Percentiles rank a stretch among this genome's conserved stretches.
Conservation (phyloP, 768 basidiomycete species). For the Podaxis sp. region DNA sequence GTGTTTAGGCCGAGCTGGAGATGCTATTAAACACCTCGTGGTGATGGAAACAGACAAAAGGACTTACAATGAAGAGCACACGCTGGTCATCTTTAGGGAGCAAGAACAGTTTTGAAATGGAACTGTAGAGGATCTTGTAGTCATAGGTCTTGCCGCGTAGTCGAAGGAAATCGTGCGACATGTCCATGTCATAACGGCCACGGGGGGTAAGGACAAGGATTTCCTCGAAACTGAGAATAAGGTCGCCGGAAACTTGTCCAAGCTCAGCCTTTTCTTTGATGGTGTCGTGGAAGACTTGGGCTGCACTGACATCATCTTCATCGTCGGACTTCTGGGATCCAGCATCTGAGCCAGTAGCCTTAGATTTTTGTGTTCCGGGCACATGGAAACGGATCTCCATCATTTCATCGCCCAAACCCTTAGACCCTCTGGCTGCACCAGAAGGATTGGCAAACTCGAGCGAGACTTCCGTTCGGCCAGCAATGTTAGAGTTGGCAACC, state of each 20-base stretch:
- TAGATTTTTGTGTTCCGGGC: slow-evolving; percentile 66
- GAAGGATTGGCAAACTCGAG: slow-evolving; percentile 80
- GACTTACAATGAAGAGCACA: slow-evolving; percentile 87
- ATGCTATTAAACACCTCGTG: slow-evolving; percentile 4
- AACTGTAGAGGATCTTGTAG: slow-evolving; percentile 92
- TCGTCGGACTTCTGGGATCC: slow-evolving; percentile 72
- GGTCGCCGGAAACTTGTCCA: slow-evolving; percentile 86
- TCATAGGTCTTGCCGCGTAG: slow-evolving; percentile 99
- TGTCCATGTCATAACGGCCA: slow-evolving; percentile 96
- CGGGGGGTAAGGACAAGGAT: slow-evolving; percentile 93
- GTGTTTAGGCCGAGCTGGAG: slow-evolving; percentile 82
- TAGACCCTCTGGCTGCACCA: slow-evolving; percentile 37
- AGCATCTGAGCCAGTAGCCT: slow-evolving; percentile 64
- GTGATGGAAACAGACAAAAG: background rate
- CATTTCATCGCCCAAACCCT: slow-evolving; percentile 74
- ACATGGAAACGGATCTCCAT: slow-evolving; percentile 97
- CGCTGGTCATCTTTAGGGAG: slow-evolving; percentile 97
- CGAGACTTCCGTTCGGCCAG: slow-evolving; percentile 96
- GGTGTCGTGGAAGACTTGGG: slow-evolving; percentile 94
- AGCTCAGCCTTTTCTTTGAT: slow-evolving; percentile 97
- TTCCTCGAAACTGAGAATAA: slow-evolving; percentile 93
- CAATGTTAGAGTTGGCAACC: slow-evolving; percentile 97
- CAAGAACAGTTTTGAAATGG: slow-evolving; percentile 86
- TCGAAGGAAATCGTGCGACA: slow-evolving; percentile 93
- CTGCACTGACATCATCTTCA: slow-evolving; percentile 86